Base-by-base conservation (phyloP, 805 yeast species). In the Pichia sporocuriosa region DNA sequence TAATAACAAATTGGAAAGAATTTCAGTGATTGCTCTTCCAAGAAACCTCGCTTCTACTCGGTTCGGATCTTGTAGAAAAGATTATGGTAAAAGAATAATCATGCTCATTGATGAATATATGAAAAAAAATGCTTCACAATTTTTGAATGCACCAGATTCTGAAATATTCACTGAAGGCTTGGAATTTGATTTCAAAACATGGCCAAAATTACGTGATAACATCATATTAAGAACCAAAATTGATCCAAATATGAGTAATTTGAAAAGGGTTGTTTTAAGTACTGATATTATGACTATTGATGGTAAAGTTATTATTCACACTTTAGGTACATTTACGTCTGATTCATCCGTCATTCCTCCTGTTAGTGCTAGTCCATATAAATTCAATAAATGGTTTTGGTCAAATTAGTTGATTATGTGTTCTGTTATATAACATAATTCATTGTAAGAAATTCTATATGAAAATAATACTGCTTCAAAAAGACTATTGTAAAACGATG, bases 21-120 rank as follows among this genome's bases (percentile, higher is more conserved):
- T 10, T 4, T 36, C 32, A 17, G 32, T 36, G 7, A 20, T 26
- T 6, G 10, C 26, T 6, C 17, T 36, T 8, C 39, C 39, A 23
- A 3, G 10, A 7, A 7, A 24, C 13, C 6, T 8, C 5, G 16
- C 6, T 6, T 4, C 10, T 17, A 16, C 4, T 16, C 30, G 37
- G 3, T 34, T 19, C 20, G 21, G 37, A 5, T 24, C 13, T 27
- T 9, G 30, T 15, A 15, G 33, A 9, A 4, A 17, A 10, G 15
- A 29, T 7, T 30, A n/a, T 8, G 15, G n/a, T 21, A 19, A 25
- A 16, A 26, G 15, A 7, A 8, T 36, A 6, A 33, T 28, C 10
- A 26, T 36, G 26, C 19, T 36, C 10, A 17, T 22, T 16, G 39
- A 36, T 21, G 39, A 36, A 22, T 36, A 36, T 23, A 26, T 36